Conservation (phyloP, 1,139 yeast genomes). For the Pichia cactophila region DNA sequence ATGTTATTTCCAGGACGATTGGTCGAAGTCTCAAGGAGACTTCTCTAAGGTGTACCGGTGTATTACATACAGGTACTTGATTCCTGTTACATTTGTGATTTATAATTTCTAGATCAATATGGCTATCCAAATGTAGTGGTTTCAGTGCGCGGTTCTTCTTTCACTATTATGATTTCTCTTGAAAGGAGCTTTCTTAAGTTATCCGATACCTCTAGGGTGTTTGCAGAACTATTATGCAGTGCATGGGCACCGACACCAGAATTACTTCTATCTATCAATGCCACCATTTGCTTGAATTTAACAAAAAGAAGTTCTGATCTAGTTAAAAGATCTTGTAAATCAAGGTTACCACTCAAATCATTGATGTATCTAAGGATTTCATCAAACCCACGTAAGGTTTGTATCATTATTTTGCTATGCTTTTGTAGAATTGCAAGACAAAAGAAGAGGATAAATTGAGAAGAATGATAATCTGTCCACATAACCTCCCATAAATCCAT, state of each 20-base stretch:
- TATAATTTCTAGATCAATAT: too few species aligned
- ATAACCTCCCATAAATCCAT: slow-evolving; percentile 81
- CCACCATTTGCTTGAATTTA: slow-evolving; percentile 71
- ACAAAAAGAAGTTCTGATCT: slow-evolving; percentile 77
- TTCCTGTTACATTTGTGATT: too few species aligned
- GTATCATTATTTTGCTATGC: slow-evolving; percentile 70
- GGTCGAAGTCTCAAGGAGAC: too few species aligned
- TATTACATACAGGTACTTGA: too few species aligned
- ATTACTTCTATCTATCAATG: slow-evolving; percentile 60
- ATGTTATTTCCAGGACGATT: too few species aligned
- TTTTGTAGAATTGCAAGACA: slow-evolving; percentile 84
- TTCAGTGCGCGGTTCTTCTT: slow-evolving; percentile 49
- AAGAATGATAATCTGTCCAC: slow-evolving; percentile 79
- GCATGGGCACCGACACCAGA: not conserved
- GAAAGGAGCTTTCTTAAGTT: slow-evolving; percentile 56
- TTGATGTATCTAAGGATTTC: slow-evolving; percentile 90
- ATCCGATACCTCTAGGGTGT: slow-evolving; percentile 32
- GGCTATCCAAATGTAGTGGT: slow-evolving; percentile 23
- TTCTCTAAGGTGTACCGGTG: too few species aligned
- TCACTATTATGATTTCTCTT: slow-evolving; percentile 53
- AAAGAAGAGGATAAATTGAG: slow-evolving; percentile 81
- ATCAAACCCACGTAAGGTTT: slow-evolving; percentile 71
- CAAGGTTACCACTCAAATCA: slow-evolving; percentile 67
- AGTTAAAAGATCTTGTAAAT: slow-evolving; percentile 65
- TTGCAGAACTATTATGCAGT: not conserved